Conservation (phyloP, 2,329 filamentous ascomycete species). For the Aphanocladium album region DNA sequence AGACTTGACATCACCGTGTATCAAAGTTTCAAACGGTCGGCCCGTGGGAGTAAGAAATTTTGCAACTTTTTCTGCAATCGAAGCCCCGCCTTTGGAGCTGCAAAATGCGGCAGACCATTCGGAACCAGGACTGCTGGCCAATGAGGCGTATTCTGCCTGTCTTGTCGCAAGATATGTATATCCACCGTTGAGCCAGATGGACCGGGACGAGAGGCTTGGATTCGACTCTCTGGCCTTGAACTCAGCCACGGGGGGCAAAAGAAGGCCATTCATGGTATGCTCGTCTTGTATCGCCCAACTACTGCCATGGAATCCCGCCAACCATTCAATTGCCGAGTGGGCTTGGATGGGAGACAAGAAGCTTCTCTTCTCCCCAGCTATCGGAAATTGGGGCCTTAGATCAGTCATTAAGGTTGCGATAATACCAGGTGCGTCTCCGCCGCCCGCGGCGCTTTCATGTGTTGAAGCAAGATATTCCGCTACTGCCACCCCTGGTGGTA, state of each 20-base stretch:
- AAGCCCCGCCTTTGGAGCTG: slow-evolving; percentile 20
- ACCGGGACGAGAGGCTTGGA: slow-evolving; percentile 17
- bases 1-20: slow-evolving; percentile 66
- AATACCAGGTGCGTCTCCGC: slow-evolving; percentile 31
- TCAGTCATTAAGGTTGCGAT: slow-evolving; percentile 56
- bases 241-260: slow-evolving; percentile 55
- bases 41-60: slow-evolving; percentile 42
- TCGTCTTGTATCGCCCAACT: slow-evolving; percentile 39
- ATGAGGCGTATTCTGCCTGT: slow-evolving; percentile 46
- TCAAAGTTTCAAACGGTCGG: slow-evolving; percentile 46
- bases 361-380: slow-evolving; percentile 50
- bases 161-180: slow-evolving; percentile 66
- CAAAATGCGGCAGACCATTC: slow-evolving; percentile 54
- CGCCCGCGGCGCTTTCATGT: slow-evolving; percentile 15
- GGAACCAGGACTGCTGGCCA: slow-evolving; percentile 40
- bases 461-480: slow-evolving; percentile 47
- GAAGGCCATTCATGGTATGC: slow-evolving; percentile 28
- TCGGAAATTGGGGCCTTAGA: slow-evolving; percentile 46
- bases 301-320: slow-evolving; percentile 55
- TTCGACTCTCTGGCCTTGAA: slow-evolving; percentile 23
- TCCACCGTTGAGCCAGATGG: slow-evolving; percentile 60
- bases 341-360: slow-evolving; percentile 44
- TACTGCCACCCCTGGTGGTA: slow-evolving; percentile 41
- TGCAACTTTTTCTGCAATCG: slow-evolving; percentile 50
- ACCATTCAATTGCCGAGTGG: slow-evolving; percentile 53